Base-by-base conservation (phyloP, 2,329 filamentous ascomycete species). In the Paraphoma chrysanthemicola region DNA sequence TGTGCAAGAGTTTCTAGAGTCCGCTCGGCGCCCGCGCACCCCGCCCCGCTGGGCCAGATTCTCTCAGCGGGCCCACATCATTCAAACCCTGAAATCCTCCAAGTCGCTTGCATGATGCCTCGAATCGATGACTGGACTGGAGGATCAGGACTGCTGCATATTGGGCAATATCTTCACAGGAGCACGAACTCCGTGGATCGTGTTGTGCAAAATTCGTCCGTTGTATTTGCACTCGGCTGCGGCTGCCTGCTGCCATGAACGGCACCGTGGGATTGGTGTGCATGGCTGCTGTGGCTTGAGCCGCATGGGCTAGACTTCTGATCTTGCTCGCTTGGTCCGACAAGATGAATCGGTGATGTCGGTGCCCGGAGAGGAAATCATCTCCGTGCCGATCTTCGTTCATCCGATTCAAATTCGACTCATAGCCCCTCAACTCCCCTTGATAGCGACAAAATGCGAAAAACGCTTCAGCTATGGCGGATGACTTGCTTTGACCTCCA, bases 161-260 rank as follows among this genome's bases (percentile, higher is more conserved):
- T 8, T 42, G 39, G 8, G 16, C 16, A n/a, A 42, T 42, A n/a
- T 42, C 39, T 42, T 2, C 10, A 3, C 39, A 42, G 8, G 10
- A 10, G 10, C 33, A 42, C 8, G 11, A 42, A 17, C 8, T n/a
- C 39, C 12, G 12, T 16, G 11, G 39, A 7, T 14, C 43, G 39
- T 31, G 18, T 11, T 53, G 30, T 23, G n/a, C 16, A 42, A 42
- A 42, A 44, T 59, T 56, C 53, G 53, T 56, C 57, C 56, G 43
- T 42, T 16, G 10, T 4, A n/a, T 8, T 42, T n/a, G 39, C n/a
- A 42, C 11, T 42, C 39, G 39, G 39, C 16, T 42, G 39, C 14
- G 39, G 39, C 39, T 42, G 39, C 39, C 39, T 42, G 10, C 8
- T 42, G 16, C 14, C 39, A 23, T 23, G 23, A 23, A 23, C 23